Percentiles rank a stretch among this genome's conserved stretches.
Conservation (phyloP, 371 early-diverging fungal species). For the Actinomortierella ambigua region DNA sequence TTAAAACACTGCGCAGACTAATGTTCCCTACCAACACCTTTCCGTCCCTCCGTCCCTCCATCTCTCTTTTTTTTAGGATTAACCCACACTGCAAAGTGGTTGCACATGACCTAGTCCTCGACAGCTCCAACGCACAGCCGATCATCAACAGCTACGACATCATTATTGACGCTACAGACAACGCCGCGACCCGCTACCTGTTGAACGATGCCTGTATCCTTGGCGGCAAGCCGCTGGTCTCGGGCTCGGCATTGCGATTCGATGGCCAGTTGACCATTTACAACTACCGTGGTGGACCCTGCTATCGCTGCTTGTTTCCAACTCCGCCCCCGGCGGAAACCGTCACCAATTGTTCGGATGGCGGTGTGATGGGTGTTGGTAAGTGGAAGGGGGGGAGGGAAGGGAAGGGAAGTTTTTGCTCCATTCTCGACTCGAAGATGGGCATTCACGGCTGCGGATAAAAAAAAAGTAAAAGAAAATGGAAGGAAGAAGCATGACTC, state of each 20-base stretch:
- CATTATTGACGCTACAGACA: conserved; percentile 97
- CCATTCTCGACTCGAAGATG: no score
- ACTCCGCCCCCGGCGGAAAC: conserved; percentile 87
- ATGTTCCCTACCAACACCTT: not conserved
- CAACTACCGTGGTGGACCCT: conserved; percentile 87
- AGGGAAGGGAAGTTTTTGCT: no score
- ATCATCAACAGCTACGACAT: conserved; percentile 84
- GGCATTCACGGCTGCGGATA: no score
- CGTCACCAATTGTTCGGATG: conserved; percentile 91
- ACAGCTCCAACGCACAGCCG: conserved; percentile 70
- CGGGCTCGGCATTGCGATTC: conserved; percentile 92
- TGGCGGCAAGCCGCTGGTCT: conserved; percentile 85
- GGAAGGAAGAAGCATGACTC: not conserved
- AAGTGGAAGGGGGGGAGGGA: conserved; percentile 7
- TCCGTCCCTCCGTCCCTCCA: no score
- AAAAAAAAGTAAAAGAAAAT: not conserved
- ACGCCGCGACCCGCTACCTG: conserved; percentile 96
- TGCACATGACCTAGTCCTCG: conserved; percentile 61
- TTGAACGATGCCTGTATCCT: conserved; percentile 95
- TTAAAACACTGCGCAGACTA: not conserved
- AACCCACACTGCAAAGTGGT: conserved; percentile 61
- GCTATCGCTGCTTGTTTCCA: conserved; percentile 98
- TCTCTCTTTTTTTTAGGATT: conserved; percentile 45
- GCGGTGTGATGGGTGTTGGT: conserved; percentile 98
- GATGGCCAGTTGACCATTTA: conserved; percentile 96